These are phyloP conservation scores for Wickerhamiella bombiphila DNA, from an alignment of 805 yeast species.

Conservation along the genomic window DNA sequence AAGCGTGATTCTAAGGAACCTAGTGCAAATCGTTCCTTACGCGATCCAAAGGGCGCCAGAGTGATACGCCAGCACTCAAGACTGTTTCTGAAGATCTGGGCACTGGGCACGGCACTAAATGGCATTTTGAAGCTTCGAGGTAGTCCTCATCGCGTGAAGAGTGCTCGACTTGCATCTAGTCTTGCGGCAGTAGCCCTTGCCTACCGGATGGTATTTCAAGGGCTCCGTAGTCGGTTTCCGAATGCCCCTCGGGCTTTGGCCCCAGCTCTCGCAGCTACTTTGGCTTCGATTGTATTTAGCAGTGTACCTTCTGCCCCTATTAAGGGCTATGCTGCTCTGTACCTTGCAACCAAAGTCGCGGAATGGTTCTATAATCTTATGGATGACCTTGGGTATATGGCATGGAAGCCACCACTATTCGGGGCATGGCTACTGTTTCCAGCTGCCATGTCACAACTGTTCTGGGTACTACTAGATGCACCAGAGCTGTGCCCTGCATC, in stretches of 20 bases:
- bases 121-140: neutral
- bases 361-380: slow-evolving; percentile 25
- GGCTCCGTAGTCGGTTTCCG: neutral
- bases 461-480: slow-evolving; percentile 23
- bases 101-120: neutral
- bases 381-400: slow-evolving; percentile 23
- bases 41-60: no score
- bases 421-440: slow-evolving; percentile 30
- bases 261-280: neutral
- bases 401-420: slow-evolving; percentile 23
- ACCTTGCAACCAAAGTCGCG: slow-evolving; percentile 21
- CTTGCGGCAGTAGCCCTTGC: neutral
- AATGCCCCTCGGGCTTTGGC: neutral
- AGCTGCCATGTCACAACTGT: slow-evolving; percentile 26
- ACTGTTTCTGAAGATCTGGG: slow-evolving; percentile 2
- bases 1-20: no score
- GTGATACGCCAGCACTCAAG: slow-evolving; percentile 3
- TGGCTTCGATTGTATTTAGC: neutral
- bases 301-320: slow-evolving; percentile 3
- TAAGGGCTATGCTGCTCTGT: slow-evolving; percentile 21
- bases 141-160: neutral
- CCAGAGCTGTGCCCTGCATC: slow-evolving; percentile 24
- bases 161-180: neutral
- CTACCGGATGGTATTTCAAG: neutral
- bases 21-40: no score